Conservation (phyloP, 2,329 filamentous ascomycete genomes). For the Aspergillus eucalypticola region DNA sequence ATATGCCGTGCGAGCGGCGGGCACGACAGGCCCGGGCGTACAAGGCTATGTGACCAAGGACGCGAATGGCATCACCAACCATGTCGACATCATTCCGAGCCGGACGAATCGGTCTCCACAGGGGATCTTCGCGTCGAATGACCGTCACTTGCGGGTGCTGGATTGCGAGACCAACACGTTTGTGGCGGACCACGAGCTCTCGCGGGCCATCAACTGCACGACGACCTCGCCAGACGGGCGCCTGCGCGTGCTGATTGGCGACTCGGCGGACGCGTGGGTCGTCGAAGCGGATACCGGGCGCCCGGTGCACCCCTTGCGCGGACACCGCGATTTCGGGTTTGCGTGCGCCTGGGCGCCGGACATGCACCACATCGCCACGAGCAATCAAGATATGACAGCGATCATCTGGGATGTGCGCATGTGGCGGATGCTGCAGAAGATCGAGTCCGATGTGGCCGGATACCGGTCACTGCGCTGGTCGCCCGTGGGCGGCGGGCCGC, state of each 20-base stretch:
- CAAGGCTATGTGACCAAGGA: conserved; percentile 53
- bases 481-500: conserved; percentile 45
- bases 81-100: conserved; percentile 55
- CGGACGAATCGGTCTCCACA: conserved; percentile 51
- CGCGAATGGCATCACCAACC: conserved; percentile 57
- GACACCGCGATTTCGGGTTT: conserved; percentile 48
- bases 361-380: conserved; percentile 49
- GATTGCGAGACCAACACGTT: conserved; percentile 53
- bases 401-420: conserved; percentile 50
- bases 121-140: conserved; percentile 60
- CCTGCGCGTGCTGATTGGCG: conserved; percentile 47
- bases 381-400: conserved; percentile 49
- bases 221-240: conserved; percentile 47
- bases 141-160: conserved; percentile 55
- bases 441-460: conserved; percentile 48
- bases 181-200: conserved; percentile 38
- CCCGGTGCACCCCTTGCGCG: conserved; percentile 39
- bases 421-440: conserved; percentile 41
- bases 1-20: conserved; percentile 52
- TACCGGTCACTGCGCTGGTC: conserved; percentile 48
- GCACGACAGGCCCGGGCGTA: conserved; percentile 33
- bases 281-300: conserved; percentile 47
- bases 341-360: conserved; percentile 51
- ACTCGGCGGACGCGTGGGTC: conserved; percentile 44
- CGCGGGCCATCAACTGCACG: conserved; percentile 47